Conservation (phyloP, 495 filamentous ascomycete genomes). For the Aspergillus sclerotiicarbonarius region DNA sequence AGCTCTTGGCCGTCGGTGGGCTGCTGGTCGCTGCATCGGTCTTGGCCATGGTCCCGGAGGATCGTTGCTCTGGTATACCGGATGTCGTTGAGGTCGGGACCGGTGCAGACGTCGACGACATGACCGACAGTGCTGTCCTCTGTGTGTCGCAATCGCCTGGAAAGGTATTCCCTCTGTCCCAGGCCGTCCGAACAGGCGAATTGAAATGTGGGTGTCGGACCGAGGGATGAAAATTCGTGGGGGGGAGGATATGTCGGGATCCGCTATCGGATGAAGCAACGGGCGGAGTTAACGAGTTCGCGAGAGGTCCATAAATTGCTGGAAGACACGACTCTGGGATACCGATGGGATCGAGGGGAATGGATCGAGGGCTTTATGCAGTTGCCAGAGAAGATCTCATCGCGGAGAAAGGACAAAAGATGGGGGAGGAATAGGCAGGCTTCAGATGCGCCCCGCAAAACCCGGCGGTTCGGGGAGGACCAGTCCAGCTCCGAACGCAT, state of each 20-base stretch:
- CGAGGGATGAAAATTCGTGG: neutral
- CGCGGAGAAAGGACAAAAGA: conserved; percentile 8
- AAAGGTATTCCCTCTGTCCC: neutral
- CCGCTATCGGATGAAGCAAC: conserved; percentile 15
- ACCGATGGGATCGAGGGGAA: neutral
- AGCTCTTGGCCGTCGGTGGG: conserved; percentile 15
- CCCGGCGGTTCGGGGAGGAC: conserved; percentile 32
- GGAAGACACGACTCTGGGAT: neutral
- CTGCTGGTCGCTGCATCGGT: conserved; percentile 6
- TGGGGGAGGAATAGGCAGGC: conserved; percentile 9
- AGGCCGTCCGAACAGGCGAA: neutral
- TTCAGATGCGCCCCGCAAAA: conserved; percentile 30
- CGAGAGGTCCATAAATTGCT: conserved; percentile 6
- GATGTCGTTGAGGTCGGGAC: conserved; percentile 17
- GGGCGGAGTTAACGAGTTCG: neutral
- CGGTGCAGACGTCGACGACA: conserved; percentile 30
- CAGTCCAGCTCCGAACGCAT: conserved; percentile 24
- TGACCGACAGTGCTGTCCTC: conserved; percentile 5
- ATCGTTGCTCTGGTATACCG: conserved; percentile 16
- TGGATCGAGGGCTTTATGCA: neutral
- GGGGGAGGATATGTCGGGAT: conserved; percentile 2
- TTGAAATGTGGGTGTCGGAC: neutral
- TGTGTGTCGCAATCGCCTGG: neutral
- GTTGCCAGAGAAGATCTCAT: neutral
- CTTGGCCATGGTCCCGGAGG: conserved; percentile 4